Evolutionary conservation across 2,329 filamentous ascomycete species (phyloP).

Genomic region (Fusarium sp.): DNA sequence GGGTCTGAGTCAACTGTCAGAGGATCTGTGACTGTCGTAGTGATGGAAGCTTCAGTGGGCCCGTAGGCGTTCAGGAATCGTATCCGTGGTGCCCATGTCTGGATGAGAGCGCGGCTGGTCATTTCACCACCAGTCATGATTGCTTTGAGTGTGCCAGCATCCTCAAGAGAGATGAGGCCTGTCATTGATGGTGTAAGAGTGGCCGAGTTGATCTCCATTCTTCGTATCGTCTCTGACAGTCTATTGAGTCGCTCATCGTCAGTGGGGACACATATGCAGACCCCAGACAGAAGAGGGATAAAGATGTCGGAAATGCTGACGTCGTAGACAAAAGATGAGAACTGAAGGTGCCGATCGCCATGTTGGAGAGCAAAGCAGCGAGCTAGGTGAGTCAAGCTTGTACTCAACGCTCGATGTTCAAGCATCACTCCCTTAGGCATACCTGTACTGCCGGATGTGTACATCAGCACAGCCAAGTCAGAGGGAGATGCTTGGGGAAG

Average conservation of each 20-base stretch:
- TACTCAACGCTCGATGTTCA: neutral
- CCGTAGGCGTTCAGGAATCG: constrained; percentile 6
- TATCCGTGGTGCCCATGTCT: neutral
- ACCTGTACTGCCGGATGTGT: neutral
- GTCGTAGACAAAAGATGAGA: neutral
- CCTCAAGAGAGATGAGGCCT: neutral
- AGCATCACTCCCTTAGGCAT: neutral
- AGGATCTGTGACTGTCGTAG: neutral
- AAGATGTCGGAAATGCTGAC: neutral
- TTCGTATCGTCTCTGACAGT: neutral
- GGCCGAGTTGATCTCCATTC: neutral
- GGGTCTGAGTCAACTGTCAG: constrained; percentile 5
- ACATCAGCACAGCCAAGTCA: neutral
- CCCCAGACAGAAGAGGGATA: neutral
- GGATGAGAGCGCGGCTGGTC: neutral
- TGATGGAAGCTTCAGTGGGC: neutral
- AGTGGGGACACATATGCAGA: neutral
- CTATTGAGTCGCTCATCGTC: neutral
- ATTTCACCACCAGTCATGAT: neutral
- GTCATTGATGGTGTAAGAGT: neutral
- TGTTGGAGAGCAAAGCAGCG: neutral
- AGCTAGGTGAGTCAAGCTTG: neutral
- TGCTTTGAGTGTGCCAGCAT: neutral
- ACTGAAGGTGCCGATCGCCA: neutral
- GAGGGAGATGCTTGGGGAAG: neutral